phyloP scores from a whole-genome alignment of 1,284 basidiomycete genomes.

The Ceratobasidium sp. region DNA sequence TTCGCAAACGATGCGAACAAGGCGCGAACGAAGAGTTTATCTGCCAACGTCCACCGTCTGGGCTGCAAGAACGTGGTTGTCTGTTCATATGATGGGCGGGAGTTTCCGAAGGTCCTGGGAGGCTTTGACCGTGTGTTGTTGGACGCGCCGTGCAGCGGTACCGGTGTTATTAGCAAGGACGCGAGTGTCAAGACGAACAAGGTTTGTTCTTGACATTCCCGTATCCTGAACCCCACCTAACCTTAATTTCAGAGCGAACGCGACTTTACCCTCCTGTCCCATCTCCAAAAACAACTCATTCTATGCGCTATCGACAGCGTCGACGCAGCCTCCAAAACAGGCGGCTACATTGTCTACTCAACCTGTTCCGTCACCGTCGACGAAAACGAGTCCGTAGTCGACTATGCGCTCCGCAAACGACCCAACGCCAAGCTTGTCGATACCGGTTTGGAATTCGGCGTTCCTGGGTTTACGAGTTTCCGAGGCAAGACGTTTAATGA shows the following conservation, averaged over 20 bases:
- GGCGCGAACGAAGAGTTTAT: constrained; percentile 93
- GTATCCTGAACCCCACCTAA: constrained; percentile 18
- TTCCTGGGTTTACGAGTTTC: constrained; percentile 90
- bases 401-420: constrained; percentile 97
- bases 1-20: constrained; percentile 99
- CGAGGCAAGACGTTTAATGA: constrained; percentile 90
- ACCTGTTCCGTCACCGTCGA: constrained; percentile 99
- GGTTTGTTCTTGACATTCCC: constrained; percentile 61
- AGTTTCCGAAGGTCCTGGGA: constrained; percentile 99
- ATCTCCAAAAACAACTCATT: constrained; percentile 98
- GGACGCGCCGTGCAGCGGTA: constrained; percentile 98
- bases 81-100: constrained; percentile 96
- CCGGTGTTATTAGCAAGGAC: constrained; percentile 98
- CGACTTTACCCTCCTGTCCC: constrained; percentile 93
- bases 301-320: constrained; percentile 98
- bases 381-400: constrained; percentile 98
- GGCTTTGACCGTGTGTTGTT: constrained; percentile 97
- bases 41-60: constrained; percentile 95
- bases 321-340: constrained; percentile 87
- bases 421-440: constrained; percentile 96
- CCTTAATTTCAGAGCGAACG: constrained; percentile 77
- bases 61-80: constrained; percentile 99
- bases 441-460: constrained; percentile 92
- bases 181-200: constrained; percentile 98
- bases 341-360: constrained; percentile 96